Base-by-base conservation (phyloP, 192 early-diverging fungal species). In the Mortierella alpina region DNA sequence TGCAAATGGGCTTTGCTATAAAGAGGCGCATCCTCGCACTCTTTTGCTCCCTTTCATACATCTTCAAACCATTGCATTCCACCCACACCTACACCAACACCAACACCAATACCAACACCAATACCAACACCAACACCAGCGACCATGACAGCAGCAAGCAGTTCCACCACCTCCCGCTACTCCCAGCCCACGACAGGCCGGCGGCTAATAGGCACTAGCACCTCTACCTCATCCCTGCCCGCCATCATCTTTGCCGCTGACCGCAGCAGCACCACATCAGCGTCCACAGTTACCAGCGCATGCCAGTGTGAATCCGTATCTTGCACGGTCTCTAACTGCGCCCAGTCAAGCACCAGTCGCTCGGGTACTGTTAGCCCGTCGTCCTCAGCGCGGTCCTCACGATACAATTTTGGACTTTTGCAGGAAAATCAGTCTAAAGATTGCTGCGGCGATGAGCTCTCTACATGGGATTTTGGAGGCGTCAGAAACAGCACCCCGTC, bases 391-490 rank as follows among this genome's bases (percentile, higher is more conserved):
- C 45, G 59, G 42, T 7, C 22, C 40, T 31, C 22, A 1, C 9
- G 11, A 10, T 41, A 40, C 40, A 62, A 48, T 51, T 70, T 1
- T 46, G 22, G 53, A 39, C 48, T 50, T 10, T 53, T 49, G 50
- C 59, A 56, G 70, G 60, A 20, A n/a, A 6, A 31, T 22, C 3
- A 44, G 42, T 46, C 70, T 70, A 40, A 59, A 10, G 14, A 14
- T 40, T 3, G 4, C 48, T 7, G 31, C 23, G 4, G 56, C 52
- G 42, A 72, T 72, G 70, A 39, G 41, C 22, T 46, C 70, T 39
- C 47, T 63, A 44, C 54, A 39, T 31, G 31, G 44, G 45, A 51
- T 45, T 62, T 54, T 72, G 61, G 70, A 49, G 42, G 42, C 45
- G 11, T 59, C 63, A 44, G 70, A 63, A 12, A 15, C 50, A 4